These are phyloP conservation scores for Phylloporus sp. DNA, from an alignment of 768 basidiomycete species.

Conservation along the genomic window DNA sequence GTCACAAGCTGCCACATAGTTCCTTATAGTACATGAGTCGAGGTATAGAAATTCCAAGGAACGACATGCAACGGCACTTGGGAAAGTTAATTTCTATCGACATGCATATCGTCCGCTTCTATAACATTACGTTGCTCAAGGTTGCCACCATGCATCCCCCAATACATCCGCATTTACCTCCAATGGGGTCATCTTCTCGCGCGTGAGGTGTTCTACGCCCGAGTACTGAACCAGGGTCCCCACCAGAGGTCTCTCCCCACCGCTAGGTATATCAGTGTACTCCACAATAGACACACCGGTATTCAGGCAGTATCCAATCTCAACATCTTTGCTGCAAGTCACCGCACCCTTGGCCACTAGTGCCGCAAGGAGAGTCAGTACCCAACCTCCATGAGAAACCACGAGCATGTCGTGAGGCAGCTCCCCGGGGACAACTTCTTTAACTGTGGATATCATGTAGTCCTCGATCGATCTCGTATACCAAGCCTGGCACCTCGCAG, in stretches of 20 bases:
- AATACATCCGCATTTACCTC: conserved; percentile 48
- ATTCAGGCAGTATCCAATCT: conserved; percentile 13
- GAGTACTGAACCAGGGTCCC: conserved; percentile 47
- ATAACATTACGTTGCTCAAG: not conserved
- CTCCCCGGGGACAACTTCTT: not conserved
- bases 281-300: conserved; percentile 48
- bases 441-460: not conserved
- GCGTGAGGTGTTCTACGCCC: conserved; percentile 46
- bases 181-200: conserved; percentile 25
- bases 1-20: conserved; percentile 55
- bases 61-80: too few species aligned
- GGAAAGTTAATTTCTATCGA: too few species aligned
- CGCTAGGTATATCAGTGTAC: conserved; percentile 32
- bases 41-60: too few species aligned
- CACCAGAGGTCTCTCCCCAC: not conserved
- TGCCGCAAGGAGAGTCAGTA: conserved; percentile 39
- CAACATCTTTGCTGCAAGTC: conserved; percentile 27
- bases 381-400: conserved; percentile 42
- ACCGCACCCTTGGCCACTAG: conserved; percentile 40
- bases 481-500: conserved; percentile 3
- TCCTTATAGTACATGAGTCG: conserved; percentile 37
- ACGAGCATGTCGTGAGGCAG: not conserved
- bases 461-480: conserved; percentile 1
- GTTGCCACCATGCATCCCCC: conserved; percentile 8
- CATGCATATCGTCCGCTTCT: not conserved